Conservation (phyloP, 495 filamentous ascomycete genomes). For the Daldinia caldariorum region DNA sequence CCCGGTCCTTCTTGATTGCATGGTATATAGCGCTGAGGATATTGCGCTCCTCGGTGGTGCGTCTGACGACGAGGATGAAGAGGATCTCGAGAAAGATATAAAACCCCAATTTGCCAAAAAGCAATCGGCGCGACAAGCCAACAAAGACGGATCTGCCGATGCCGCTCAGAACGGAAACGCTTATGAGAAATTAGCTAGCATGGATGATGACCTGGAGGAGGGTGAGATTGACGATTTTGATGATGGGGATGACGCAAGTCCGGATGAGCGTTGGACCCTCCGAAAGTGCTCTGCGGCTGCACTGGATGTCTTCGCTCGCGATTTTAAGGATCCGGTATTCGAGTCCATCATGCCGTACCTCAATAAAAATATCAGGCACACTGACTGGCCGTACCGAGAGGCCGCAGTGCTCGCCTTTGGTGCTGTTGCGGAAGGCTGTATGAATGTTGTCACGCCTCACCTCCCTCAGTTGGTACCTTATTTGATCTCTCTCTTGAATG, state of each 20-base stretch:
- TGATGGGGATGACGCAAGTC: conserved; percentile 76
- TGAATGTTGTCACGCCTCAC: conserved; percentile 88
- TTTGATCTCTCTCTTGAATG: conserved; percentile 84
- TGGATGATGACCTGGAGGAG: conserved; percentile 84
- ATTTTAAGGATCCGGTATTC: conserved; percentile 90
- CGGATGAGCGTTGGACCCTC: conserved; percentile 94
- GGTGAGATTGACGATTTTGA: conserved; percentile 88
- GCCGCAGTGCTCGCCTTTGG: conserved; percentile 94
- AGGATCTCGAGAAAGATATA: conserved; percentile 90
- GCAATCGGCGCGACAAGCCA: conserved; percentile 58
- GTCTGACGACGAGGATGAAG: conserved; percentile 89
- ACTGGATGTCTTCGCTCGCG: conserved; percentile 89
- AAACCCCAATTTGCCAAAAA: conserved; percentile 92
- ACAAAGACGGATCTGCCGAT: conserved; percentile 64
- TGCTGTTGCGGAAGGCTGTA: conserved; percentile 94
- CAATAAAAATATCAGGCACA: conserved; percentile 85
- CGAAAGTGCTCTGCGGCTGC: conserved; percentile 98
- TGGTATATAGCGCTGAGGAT: conserved; percentile 97
- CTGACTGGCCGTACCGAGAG: conserved; percentile 92
- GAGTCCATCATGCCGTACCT: conserved; percentile 91
- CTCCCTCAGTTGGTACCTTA: conserved; percentile 92
- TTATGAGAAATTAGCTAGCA: conserved; percentile 59
- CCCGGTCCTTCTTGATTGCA: conserved; percentile 89
- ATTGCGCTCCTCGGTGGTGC: conserved; percentile 83
- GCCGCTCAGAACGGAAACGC: conserved; percentile 59